Base-by-base conservation (phyloP, 1,284 basidiomycete species). In the Cutaneotrichosporon sp. region DNA sequence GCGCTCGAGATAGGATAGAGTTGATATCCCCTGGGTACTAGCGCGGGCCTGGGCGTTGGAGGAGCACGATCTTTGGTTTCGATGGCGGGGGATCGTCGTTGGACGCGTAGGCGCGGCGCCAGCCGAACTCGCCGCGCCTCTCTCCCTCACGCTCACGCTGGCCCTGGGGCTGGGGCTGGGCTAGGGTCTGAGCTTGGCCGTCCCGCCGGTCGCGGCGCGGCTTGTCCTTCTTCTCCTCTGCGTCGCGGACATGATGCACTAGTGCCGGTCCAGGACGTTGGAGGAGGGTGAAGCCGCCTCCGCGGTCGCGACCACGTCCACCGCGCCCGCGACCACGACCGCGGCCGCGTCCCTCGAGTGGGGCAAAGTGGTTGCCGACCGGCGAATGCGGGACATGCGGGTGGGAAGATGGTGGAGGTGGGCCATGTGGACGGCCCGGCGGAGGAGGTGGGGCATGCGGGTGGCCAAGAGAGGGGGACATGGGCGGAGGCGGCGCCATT, bases 241-340 rank as follows among this genome's bases (percentile, higher is more conserved):
- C 56, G 5, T 34, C 62, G 26, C 60, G 62, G 11, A 63, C 64
- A n/a, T 62, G 69, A 34, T 68, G 68, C 5, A 65, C 66, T 11
- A 72, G 67, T 11, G 72, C 71, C 9, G 72, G 71, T 32, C 70
- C 73, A 21, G 76, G 76, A 61, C 76, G 66, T 66, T 76, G 74
- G n/a, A 78, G 72, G 5, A 76, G 69, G 0, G 73, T 73, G 51
- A 78, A 78, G 38, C 70, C 72, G 46, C 72, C 72, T 8, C 69
- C 69, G 53, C 52, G 47, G 32, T 62, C 68, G 6, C 58, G 46
- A 56, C 63, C 58, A n/a, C 65, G 61, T 4, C 65, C 63, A 4
- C 67, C 59, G 31, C 71, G 46, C 0, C 68, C 67, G 2, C 68
- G 62, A n/a, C 71, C 63, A 1, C 66, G 55, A 4, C 61, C 61